Evolutionary conservation across 352 stramenopile species (phyloP).

Genomic region (Phytophthora fragariaefolia): DNA sequence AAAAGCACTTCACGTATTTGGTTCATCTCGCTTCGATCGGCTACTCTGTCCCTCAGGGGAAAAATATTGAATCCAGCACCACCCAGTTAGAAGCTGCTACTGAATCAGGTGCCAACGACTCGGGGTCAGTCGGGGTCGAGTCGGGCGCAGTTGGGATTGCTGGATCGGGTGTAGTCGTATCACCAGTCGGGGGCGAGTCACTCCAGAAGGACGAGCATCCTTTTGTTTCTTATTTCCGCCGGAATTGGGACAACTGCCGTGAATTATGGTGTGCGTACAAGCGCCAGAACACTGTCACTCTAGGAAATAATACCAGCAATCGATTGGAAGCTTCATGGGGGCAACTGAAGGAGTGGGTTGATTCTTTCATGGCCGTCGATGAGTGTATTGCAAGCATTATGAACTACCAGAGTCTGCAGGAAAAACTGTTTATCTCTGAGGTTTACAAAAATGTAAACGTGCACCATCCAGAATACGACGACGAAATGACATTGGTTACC

Average conservation of each 20-base stretch:
- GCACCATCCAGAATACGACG: conserved; percentile 2
- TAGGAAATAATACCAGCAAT: conserved; percentile 35
- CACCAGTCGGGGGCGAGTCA: background rate
- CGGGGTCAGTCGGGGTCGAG: background rate
- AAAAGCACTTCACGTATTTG: conserved; percentile 1
- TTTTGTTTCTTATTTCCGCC: conserved; percentile 16
- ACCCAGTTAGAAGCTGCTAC: no score
- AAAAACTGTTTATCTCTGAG: background rate
- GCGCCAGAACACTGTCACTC: conserved; percentile 13
- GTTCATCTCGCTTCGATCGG: conserved; percentile 1
- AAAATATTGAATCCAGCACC: no score
- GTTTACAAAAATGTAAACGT: conserved; percentile 4
- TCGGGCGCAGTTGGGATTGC: background rate
- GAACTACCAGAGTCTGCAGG: conserved; percentile 6
- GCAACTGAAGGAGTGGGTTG: conserved; percentile 21
- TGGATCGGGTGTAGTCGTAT: no score
- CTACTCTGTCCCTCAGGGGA: conserved; percentile 13
- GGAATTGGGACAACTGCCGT: conserved; percentile 24
- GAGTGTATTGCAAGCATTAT: conserved; percentile 15
- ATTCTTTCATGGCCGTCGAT: conserved; percentile 25
- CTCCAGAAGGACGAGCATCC: background rate
- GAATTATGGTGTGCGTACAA: conserved; percentile 25
- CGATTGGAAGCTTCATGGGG: conserved; percentile 29
- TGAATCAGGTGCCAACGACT: background rate
- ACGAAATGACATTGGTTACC: background rate